Percentiles rank a stretch among this genome's conserved stretches.
Conservation (phyloP, 1,284 basidiomycete genomes). For the Phlebopus sp. region DNA sequence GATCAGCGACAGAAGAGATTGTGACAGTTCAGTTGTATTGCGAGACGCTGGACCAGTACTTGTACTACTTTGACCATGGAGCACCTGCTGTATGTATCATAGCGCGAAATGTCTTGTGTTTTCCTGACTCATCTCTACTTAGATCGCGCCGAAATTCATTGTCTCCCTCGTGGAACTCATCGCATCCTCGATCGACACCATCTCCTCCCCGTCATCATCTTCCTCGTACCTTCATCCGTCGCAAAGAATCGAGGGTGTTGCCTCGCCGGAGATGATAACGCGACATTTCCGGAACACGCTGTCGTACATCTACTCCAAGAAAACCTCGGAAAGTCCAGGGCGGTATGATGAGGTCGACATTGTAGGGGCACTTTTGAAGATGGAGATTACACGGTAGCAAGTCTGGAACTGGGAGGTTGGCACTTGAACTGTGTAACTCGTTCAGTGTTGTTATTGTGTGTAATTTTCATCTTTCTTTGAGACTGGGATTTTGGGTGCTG, state of each 20-base stretch:
- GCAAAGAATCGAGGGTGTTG: conserved; percentile 83
- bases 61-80: conserved; percentile 91
- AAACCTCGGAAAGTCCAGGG: conserved; percentile 48
- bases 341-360: conserved; percentile 86
- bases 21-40: conserved; percentile 92
- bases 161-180: conserved; percentile 93
- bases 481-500: no score
- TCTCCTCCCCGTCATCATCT: conserved; percentile 54
- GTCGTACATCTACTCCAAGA: conserved; percentile 76
- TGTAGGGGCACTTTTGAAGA: conserved; percentile 81
- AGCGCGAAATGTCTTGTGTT: background rate
- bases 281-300: conserved; percentile 92
- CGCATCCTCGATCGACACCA: conserved; percentile 85
- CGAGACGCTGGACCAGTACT: conserved; percentile 89
- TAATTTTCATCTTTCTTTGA: no score
- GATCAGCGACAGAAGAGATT: conserved; percentile 91
- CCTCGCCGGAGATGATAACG: conserved; percentile 88
- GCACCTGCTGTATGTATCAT: conserved; percentile 72
- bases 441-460: no score
- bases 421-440: no score
- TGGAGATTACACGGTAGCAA: conserved; percentile 62
- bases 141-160: conserved; percentile 92
- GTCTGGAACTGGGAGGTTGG: no score
- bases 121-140: conserved; percentile 1
- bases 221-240: conserved; percentile 80